Conservation (phyloP, 73 alveolate species). For the Blepharisma stoltei region DNA sequence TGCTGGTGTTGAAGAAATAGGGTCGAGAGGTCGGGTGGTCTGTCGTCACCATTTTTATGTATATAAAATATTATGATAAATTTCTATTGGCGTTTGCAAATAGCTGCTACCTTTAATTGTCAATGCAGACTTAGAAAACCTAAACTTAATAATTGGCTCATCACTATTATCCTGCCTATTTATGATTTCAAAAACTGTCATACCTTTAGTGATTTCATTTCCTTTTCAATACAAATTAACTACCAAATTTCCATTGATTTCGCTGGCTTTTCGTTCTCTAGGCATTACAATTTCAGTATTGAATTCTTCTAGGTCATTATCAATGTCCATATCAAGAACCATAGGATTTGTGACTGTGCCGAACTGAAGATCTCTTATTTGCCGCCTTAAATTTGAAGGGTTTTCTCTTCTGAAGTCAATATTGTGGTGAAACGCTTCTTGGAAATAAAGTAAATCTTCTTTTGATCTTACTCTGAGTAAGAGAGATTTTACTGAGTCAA, state of each 20-base stretch:
- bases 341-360: too few species aligned
- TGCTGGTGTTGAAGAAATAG: too few species aligned
- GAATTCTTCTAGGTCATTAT: neutral
- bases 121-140: neutral
- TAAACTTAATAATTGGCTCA: neutral
- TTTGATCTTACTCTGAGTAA: neutral
- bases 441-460: neutral
- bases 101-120: neutral
- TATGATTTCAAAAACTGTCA: too few species aligned
- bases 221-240: too few species aligned
- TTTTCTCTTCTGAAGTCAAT: neutral
- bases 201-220: too few species aligned
- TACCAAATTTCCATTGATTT: too few species aligned
- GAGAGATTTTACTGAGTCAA: neutral
- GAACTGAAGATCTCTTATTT: too few species aligned
- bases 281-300: too few species aligned
- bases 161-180: neutral
- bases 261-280: too few species aligned
- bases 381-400: neutral
- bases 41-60: too few species aligned
- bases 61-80: neutral
- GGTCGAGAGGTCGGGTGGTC: too few species aligned
- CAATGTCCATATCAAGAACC: neutral
- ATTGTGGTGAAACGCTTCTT: neutral
- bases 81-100: neutral